These are phyloP conservation scores for Saccharomycopsis hybrid DNA, from an alignment of 1,139 yeast genomes.

Conservation along the genomic window DNA sequence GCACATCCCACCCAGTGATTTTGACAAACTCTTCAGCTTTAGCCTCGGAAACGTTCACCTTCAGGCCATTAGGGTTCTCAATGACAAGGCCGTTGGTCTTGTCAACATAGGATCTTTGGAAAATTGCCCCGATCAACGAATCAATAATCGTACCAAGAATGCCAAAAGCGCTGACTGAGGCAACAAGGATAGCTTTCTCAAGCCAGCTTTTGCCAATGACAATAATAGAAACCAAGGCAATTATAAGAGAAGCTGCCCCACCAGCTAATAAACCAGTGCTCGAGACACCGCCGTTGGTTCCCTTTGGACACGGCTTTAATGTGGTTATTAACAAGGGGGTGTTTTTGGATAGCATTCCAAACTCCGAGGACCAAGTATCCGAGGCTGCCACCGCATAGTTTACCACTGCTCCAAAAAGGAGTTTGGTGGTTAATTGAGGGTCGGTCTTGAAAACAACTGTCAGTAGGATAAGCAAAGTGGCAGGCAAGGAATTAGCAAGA, in stretches of 20 bases:
- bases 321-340: slow-evolving; percentile 39
- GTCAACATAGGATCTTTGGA: slow-evolving; percentile 34
- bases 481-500: slow-evolving; percentile 35
- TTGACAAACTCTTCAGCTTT: slow-evolving; percentile 17
- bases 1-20: slow-evolving; percentile 29
- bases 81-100: slow-evolving; percentile 33
- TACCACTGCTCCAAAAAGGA: slow-evolving; percentile 32
- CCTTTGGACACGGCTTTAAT: slow-evolving; percentile 37
- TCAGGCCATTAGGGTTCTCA: slow-evolving; percentile 38
- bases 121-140: slow-evolving; percentile 39
- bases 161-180: slow-evolving; percentile 32
- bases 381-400: slow-evolving; percentile 44
- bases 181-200: slow-evolving; percentile 24
- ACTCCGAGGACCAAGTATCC: slow-evolving; percentile 45
- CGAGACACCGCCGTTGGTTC: slow-evolving; percentile 46
- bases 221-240: slow-evolving; percentile 28
- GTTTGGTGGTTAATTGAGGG: slow-evolving; percentile 19
- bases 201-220: slow-evolving; percentile 4
- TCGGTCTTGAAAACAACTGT: slow-evolving; percentile 14
- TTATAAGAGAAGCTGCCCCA: slow-evolving; percentile 32
- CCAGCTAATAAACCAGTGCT: slow-evolving; percentile 36
- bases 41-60: slow-evolving; percentile 20
- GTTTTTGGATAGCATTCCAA: slow-evolving; percentile 37
- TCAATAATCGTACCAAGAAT: slow-evolving; percentile 38
- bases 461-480: slow-evolving; percentile 26